Evolutionary conservation across 345 rosid species (phyloP).

Genomic region (Excoecaria cochinchinensis): DNA sequence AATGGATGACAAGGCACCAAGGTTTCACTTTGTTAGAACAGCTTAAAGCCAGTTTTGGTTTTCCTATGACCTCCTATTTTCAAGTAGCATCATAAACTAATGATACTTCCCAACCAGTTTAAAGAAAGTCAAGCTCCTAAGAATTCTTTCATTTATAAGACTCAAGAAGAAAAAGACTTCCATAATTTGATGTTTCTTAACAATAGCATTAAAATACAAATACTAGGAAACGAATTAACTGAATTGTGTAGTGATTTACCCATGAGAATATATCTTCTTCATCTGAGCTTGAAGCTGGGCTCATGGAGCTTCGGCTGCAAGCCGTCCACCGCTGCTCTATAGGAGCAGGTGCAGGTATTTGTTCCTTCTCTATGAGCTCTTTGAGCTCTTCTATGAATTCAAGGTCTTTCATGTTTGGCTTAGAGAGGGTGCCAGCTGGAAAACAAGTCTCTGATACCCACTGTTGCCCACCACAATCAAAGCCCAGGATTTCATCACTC

Average conservation of each 20-base stretch:
- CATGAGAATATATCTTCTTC: conserved; percentile 86
- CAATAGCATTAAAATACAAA: no score
- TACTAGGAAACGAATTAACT: conserved; percentile 3
- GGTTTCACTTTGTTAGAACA: background rate
- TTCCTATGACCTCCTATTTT: background rate
- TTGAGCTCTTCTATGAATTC: conserved; percentile 84
- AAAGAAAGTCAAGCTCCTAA: background rate
- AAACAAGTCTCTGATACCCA: conserved; percentile 98
- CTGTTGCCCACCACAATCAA: conserved; percentile 99
- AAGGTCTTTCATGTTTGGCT: conserved; percentile 89
- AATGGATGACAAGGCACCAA: background rate
- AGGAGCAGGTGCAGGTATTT: conserved; percentile 82
- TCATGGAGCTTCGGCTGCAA: conserved; percentile 78
- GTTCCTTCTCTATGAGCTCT: conserved; percentile 73
- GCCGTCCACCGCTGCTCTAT: conserved; percentile 98
- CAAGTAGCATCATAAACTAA: conserved; percentile 1
- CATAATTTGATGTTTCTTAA: background rate
- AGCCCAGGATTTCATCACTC: conserved; percentile 96
- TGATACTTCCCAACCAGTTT: background rate
- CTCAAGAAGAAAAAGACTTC: background rate
- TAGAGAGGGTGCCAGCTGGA: conserved; percentile 85
- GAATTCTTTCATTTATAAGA: background rate
- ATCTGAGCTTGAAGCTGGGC: conserved; percentile 76
- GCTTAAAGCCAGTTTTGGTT: background rate
- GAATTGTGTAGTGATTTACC: conserved; percentile 41